A percentile compares a stretch with the other conserved stretches of the same genome.
These are phyloP conservation scores for Dictyophora rubrovolvata DNA, from an alignment of 768 basidiomycete genomes.

Conservation along the genomic window DNA sequence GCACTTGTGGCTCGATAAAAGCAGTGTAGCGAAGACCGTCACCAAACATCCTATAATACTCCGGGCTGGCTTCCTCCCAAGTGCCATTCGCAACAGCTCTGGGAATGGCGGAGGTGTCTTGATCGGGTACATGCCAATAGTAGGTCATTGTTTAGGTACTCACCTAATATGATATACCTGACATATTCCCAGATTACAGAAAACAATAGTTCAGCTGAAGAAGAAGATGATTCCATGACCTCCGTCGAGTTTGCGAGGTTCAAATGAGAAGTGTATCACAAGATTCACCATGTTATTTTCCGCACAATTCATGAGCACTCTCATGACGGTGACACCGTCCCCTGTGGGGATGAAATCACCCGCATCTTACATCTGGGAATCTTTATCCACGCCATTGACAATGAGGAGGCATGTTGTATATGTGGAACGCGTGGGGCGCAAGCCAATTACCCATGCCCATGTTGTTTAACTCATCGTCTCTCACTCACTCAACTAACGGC, in stretches of 20 bases:
- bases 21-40: too few species aligned
- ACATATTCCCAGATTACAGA: slow-evolving; percentile 15
- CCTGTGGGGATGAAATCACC: slow-evolving; percentile 15
- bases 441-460: slow-evolving; percentile 22
- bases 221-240: too few species aligned
- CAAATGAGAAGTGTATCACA: slow-evolving; percentile 22
- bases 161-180: neutral
- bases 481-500: slow-evolving; percentile 14
- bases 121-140: slow-evolving; percentile 21
- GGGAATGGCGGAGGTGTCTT: slow-evolving; percentile 24
- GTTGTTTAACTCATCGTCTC: slow-evolving; percentile 18
- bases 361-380: slow-evolving; percentile 21
- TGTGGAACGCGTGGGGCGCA: slow-evolving; percentile 17
- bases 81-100: too few species aligned
- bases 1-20: too few species aligned
- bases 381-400: too few species aligned
- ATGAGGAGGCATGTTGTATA: too few species aligned
- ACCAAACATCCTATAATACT: too few species aligned
- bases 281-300: slow-evolving; percentile 18
- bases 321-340: slow-evolving; percentile 18
- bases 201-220: slow-evolving; percentile 9
- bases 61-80: too few species aligned
- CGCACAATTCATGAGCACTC: slow-evolving; percentile 15
- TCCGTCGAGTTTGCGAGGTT: slow-evolving; percentile 19
- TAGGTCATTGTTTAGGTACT: slow-evolving; percentile 7